Evolutionary conservation across 495 filamentous ascomycete genomes (phyloP).

Genomic region (Lophiotrema nucula): DNA sequence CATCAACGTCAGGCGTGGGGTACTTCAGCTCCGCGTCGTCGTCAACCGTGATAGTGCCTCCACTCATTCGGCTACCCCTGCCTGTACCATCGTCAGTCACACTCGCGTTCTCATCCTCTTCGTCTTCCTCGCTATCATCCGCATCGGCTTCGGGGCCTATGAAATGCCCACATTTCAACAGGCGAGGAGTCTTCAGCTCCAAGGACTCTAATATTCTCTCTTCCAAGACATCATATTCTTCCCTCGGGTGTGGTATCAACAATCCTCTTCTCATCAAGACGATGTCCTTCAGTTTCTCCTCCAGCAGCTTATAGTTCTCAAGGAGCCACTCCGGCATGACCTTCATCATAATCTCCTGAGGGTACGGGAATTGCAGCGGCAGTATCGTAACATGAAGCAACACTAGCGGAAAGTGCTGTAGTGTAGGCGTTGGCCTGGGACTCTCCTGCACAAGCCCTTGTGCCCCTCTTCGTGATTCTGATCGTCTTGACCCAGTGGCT

Average conservation of each 20-base stretch:
- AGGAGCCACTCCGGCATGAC: slow-evolving; percentile 59
- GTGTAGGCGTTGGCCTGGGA: slow-evolving; percentile 13
- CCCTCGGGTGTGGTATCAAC: slow-evolving; percentile 82
- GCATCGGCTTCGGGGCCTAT: slow-evolving; percentile 6
- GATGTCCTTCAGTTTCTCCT: slow-evolving; percentile 72
- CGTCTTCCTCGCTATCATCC: slow-evolving; percentile 20
- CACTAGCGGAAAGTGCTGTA: slow-evolving; percentile 66
- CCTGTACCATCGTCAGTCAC: slow-evolving; percentile 13
- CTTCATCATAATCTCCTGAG: slow-evolving; percentile 51
- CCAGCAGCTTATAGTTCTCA: slow-evolving; percentile 70
- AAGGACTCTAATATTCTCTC: slow-evolving; percentile 86
- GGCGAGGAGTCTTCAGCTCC: slow-evolving; percentile 69
- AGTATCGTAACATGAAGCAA: slow-evolving; percentile 85
- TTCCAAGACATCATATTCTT: slow-evolving; percentile 88
- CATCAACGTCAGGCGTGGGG: slow-evolving; percentile 18
- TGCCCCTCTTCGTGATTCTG: slow-evolving; percentile 13
- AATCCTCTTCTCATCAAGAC: slow-evolving; percentile 76
- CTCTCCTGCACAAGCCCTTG: slow-evolving; percentile 17
- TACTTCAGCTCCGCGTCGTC: slow-evolving; percentile 34
- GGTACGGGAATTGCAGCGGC: slow-evolving; percentile 67
- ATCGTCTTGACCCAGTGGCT: slow-evolving; percentile 28
- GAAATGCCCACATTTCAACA: slow-evolving; percentile 78
- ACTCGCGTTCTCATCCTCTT: slow-evolving; percentile 20
- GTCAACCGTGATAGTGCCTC: slow-evolving; percentile 29
- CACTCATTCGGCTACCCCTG: slow-evolving; percentile 45